Percentiles rank a stretch among this genome's conserved stretches.
Evolutionary conservation across 169 alveolate species (phyloP).

Genomic region (Cryptosporidium muris): DNA sequence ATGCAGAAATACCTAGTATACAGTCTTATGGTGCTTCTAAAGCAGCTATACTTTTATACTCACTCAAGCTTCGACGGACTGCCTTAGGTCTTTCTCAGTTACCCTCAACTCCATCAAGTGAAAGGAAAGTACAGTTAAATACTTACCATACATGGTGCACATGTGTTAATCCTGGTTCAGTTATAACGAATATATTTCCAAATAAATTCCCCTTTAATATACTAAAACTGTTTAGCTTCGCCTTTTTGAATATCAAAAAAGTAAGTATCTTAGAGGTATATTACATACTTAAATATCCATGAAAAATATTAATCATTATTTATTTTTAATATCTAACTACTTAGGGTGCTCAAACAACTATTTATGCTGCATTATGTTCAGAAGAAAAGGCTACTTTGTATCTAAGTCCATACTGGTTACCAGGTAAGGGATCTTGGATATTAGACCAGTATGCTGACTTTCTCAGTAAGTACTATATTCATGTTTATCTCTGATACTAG

Average conservation of each 20-base stretch:
- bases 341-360: slow-evolving; percentile 63
- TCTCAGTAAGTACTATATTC: slow-evolving; percentile 19
- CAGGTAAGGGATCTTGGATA: slow-evolving; percentile 62
- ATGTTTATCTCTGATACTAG: background rate
- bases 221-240: slow-evolving; percentile 9
- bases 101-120: background rate
- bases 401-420: slow-evolving; percentile 66
- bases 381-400: slow-evolving; percentile 58
- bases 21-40: slow-evolving; percentile 63
- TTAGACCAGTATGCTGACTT: slow-evolving; percentile 43
- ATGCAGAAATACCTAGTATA: slow-evolving; percentile 14
- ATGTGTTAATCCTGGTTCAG: slow-evolving; percentile 70
- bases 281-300: background rate
- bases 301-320: background rate
- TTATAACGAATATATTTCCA: slow-evolving; percentile 21
- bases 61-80: slow-evolving; percentile 44
- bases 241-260: slow-evolving; percentile 10
- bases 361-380: slow-evolving; percentile 53
- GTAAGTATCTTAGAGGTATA: slow-evolving; percentile 6
- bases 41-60: slow-evolving; percentile 54
- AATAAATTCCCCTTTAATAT: slow-evolving; percentile 26
- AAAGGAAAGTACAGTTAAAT: background rate
- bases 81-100: slow-evolving; percentile 58
- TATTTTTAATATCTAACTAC: background rate
- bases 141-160: slow-evolving; percentile 55